Percentiles rank a stretch among this genome's conserved stretches.
Conservation (phyloP, 176 grass and related monocot genomes). For the Hsuehochloa calcarea region DNA sequence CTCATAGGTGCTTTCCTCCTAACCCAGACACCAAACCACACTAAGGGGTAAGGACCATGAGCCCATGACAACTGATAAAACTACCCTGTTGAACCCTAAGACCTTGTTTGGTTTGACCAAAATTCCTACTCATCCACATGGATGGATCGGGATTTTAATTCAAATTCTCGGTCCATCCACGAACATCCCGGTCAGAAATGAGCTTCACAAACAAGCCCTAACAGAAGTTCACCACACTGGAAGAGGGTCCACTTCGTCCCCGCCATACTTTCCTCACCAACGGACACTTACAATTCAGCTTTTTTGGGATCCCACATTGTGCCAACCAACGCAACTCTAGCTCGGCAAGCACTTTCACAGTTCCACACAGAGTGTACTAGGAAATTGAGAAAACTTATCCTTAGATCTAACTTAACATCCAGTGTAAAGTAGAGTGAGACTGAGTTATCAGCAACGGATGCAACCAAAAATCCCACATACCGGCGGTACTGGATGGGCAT, state of each 20-base stretch:
- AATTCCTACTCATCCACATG: too few species aligned
- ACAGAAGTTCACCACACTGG: constrained; percentile 1
- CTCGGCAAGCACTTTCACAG: constrained; percentile 28
- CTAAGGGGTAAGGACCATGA: neutral
- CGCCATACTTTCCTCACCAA: constrained; percentile 18
- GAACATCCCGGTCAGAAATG: too few species aligned
- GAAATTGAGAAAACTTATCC: neutral
- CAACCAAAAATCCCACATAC: constrained; percentile 41
- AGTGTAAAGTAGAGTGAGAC: constrained; percentile 6
- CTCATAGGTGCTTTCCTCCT: neutral
- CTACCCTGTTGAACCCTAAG: neutral
- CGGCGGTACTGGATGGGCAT: constrained; percentile 97
- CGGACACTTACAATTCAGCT: constrained; percentile 36
- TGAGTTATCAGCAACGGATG: neutral
- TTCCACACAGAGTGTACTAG: constrained; percentile 25
- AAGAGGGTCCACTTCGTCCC: constrained; percentile 11
- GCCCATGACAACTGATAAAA: neutral
- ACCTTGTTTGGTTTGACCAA: too few species aligned
- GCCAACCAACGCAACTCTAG: constrained; percentile 30
- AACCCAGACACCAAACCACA: neutral
- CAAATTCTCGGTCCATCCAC: too few species aligned
- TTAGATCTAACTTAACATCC: constrained; percentile 42
- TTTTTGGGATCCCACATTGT: constrained; percentile 35
- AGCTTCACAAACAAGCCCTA: neutral
- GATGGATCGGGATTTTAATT: too few species aligned